These are phyloP conservation scores for Phytophthora litchii DNA, from an alignment of 352 stramenopile genomes.

Conservation along the genomic window DNA sequence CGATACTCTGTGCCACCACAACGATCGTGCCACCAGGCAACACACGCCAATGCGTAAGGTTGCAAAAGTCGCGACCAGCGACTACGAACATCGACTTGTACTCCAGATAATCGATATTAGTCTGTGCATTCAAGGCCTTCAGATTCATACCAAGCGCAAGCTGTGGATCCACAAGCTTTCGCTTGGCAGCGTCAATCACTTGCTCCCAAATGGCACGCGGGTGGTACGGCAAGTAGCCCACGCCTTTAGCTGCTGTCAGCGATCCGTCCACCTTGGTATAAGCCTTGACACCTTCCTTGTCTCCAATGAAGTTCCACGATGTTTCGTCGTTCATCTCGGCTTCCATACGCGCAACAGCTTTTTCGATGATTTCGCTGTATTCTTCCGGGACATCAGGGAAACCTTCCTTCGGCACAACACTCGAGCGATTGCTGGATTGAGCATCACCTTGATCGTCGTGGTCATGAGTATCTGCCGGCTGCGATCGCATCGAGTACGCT, in stretches of 20 bases:
- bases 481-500: constrained; percentile 27
- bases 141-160: constrained; percentile 53
- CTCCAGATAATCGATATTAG: constrained; percentile 72
- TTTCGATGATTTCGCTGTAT: constrained; percentile 65
- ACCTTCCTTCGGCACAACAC: constrained; percentile 47
- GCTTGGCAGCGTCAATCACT: constrained; percentile 52
- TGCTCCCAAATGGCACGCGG: constrained; percentile 60
- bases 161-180: constrained; percentile 63
- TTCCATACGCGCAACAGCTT: constrained; percentile 60
- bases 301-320: constrained; percentile 70
- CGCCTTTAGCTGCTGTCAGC: constrained; percentile 62
- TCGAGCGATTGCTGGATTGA: not conserved
- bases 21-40: constrained; percentile 67
- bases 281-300: constrained; percentile 73
- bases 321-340: constrained; percentile 58
- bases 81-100: constrained; percentile 84
- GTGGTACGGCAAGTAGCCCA: constrained; percentile 57
- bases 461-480: constrained; percentile 18
- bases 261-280: constrained; percentile 74
- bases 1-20: constrained; percentile 70
- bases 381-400: constrained; percentile 49
- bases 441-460: constrained; percentile 21
- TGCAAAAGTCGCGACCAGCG: constrained; percentile 75
- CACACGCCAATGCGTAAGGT: constrained; percentile 72
- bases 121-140: constrained; percentile 58